These are phyloP conservation scores for Metarhizium robertsii DNA, from an alignment of 2,329 filamentous ascomycete genomes.

Conservation along the genomic window DNA sequence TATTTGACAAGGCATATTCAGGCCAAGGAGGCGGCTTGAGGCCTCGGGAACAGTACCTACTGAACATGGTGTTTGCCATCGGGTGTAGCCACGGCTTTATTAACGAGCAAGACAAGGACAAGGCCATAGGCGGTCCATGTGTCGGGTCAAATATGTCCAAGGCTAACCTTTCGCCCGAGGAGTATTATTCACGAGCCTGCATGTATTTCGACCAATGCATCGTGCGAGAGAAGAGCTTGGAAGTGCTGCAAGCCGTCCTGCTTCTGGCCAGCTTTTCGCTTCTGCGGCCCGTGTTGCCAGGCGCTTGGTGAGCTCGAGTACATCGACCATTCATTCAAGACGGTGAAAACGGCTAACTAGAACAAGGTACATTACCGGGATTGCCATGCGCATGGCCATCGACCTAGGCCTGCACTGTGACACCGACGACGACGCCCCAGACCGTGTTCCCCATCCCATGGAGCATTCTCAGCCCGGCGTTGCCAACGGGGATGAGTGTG, in stretches of 20 bases:
- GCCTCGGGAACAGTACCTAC: slow-evolving; percentile 76
- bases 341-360: background rate
- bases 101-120: slow-evolving; percentile 60
- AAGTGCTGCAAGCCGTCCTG: slow-evolving; percentile 87
- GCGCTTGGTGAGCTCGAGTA: slow-evolving; percentile 57
- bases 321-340: no score
- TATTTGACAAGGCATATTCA: slow-evolving; percentile 74
- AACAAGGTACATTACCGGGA: slow-evolving; percentile 74
- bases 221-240: slow-evolving; percentile 67
- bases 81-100: slow-evolving; percentile 46
- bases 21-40: slow-evolving; percentile 57
- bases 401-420: slow-evolving; percentile 89
- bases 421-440: slow-evolving; percentile 56
- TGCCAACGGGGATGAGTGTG: background rate
- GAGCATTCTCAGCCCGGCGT: background rate
- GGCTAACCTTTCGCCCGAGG: background rate
- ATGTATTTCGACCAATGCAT: slow-evolving; percentile 35
- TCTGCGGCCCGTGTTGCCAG: slow-evolving; percentile 79
- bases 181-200: background rate
- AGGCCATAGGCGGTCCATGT: slow-evolving; percentile 35
- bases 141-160: background rate
- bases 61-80: slow-evolving; percentile 96
- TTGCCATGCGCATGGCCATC: slow-evolving; percentile 79
- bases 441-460: background rate
- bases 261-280: slow-evolving; percentile 85